phyloP scores from a whole-genome alignment of 495 filamentous ascomycete species.

The Tuber borchii region DNA sequence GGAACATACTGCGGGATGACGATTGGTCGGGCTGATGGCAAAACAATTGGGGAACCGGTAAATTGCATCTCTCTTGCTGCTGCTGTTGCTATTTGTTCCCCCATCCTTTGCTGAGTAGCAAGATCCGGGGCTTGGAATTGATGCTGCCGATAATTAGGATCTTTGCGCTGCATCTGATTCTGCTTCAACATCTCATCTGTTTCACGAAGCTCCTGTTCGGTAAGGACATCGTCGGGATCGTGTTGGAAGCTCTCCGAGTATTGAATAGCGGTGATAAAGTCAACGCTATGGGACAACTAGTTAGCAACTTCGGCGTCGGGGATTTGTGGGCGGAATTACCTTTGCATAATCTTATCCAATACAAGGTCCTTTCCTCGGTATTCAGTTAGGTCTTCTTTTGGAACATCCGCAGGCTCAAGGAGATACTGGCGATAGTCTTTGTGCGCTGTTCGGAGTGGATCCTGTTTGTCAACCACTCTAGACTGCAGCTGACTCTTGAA shows the following conservation, averaged over 20 bases:
- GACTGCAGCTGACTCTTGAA: conserved; percentile 76
- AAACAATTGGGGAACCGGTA: background rate
- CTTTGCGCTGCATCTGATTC: background rate
- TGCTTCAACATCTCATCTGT: conserved; percentile 29
- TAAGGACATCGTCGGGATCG: conserved; percentile 54
- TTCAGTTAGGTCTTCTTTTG: conserved; percentile 50
- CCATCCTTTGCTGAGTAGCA: background rate
- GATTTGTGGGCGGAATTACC: conserved; percentile 15
- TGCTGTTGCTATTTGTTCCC: background rate
- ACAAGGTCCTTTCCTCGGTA: conserved; percentile 63
- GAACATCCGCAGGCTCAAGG: conserved; percentile 50
- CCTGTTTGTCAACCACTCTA: conserved; percentile 78
- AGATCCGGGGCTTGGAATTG: background rate
- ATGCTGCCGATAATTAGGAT: background rate
- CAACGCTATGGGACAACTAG: conserved; percentile 21
- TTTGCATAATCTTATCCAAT: conserved; percentile 59
- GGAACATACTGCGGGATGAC: conserved; percentile 1
- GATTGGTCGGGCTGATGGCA: background rate
- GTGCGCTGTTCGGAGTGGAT: conserved; percentile 54
- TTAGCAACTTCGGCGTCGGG: conserved; percentile 29
- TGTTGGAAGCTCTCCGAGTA: conserved; percentile 55
- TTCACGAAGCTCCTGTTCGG: conserved; percentile 49
- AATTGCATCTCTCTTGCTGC: background rate
- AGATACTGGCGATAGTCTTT: conserved; percentile 53
- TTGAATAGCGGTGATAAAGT: conserved; percentile 51